Percentiles rank a stretch among this genome's conserved stretches.
These are phyloP conservation scores for Penicillium aurantiogriseum DNA, from an alignment of 2,329 filamentous ascomycete genomes.

Conservation along the genomic window DNA sequence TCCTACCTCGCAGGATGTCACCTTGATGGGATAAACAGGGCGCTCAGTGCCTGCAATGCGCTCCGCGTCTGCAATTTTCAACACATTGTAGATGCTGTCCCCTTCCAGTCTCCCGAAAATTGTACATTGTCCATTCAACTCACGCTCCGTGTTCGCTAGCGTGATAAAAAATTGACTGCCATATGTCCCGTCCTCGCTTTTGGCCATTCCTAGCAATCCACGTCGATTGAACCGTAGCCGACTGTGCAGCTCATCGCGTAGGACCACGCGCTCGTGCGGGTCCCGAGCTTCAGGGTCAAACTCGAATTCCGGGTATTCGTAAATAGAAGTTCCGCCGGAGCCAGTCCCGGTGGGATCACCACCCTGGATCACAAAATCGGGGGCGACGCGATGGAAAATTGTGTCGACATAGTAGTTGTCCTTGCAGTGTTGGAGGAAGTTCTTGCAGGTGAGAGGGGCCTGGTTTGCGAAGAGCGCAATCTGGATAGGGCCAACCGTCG, in stretches of 20 bases:
- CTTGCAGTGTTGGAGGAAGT: slow-evolving; percentile 91
- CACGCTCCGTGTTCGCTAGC: slow-evolving; percentile 72
- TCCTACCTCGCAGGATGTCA: slow-evolving; percentile 52
- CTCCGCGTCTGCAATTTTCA: slow-evolving; percentile 89
- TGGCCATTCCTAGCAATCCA: slow-evolving; percentile 93
- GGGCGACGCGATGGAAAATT: slow-evolving; percentile 88
- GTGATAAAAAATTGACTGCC: slow-evolving; percentile 98
- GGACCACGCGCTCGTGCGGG: slow-evolving; percentile 57
- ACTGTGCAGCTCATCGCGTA: slow-evolving; percentile 88
- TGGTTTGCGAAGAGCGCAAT: slow-evolving; percentile 96
- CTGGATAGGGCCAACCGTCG: slow-evolving; percentile 81
- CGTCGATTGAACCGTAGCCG: slow-evolving; percentile 89
- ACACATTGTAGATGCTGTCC: slow-evolving; percentile 92
- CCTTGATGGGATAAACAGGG: slow-evolving; percentile 80
- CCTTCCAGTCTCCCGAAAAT: slow-evolving; percentile 89
- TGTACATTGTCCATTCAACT: slow-evolving; percentile 86
- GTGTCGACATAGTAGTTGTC: slow-evolving; percentile 95
- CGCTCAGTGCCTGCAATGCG: slow-evolving; percentile 74
- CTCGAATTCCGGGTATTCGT: slow-evolving; percentile 64
- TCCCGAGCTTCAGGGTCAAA: slow-evolving; percentile 56
- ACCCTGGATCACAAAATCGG: slow-evolving; percentile 89
- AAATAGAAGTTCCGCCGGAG: slow-evolving; percentile 87
- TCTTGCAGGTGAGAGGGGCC: slow-evolving; percentile 83
- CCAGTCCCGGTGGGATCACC: slow-evolving; percentile 93
- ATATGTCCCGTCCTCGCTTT: slow-evolving; percentile 70